Conservation (phyloP, 345 rosid genomes). For the Arabidopsis arenosa region DNA sequence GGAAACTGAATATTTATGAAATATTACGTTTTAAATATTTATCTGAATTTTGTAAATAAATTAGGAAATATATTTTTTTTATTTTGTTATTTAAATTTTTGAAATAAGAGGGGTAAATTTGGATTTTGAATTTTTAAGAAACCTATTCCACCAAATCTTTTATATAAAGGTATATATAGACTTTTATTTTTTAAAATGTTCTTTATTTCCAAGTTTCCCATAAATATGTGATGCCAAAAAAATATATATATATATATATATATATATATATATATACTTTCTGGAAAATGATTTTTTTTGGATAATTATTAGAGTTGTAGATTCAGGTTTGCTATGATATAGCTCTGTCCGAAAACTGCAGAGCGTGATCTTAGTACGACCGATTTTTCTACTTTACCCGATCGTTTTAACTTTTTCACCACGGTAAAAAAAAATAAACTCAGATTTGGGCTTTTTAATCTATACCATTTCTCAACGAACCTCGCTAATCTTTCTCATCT, state of each 20-base stretch:
- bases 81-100: no score
- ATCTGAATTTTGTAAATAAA: no score
- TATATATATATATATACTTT: not conserved
- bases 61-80: no score
- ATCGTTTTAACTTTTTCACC: constrained; percentile 8
- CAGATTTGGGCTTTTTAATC: constrained; percentile 3
- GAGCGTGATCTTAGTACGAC: constrained; percentile 21
- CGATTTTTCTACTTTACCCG: constrained; percentile 12
- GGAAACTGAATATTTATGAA: no score
- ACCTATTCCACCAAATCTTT: no score
- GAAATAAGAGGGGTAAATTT: no score
- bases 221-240: not conserved
- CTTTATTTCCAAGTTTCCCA: no score
- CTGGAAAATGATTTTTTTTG: not conserved
- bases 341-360: constrained; percentile 27
- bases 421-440: not conserved
- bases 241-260: not conserved
- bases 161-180: no score
- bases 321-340: constrained; percentile 28
- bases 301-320: constrained; percentile 31
- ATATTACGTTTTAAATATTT: no score
- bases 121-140: no score
- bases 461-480: not conserved
- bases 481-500: constrained; percentile 18
- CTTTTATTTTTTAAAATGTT: no score